Evolutionary conservation across 1,284 basidiomycete genomes (phyloP).

Genomic region (Cystobasidium pallidum): DNA sequence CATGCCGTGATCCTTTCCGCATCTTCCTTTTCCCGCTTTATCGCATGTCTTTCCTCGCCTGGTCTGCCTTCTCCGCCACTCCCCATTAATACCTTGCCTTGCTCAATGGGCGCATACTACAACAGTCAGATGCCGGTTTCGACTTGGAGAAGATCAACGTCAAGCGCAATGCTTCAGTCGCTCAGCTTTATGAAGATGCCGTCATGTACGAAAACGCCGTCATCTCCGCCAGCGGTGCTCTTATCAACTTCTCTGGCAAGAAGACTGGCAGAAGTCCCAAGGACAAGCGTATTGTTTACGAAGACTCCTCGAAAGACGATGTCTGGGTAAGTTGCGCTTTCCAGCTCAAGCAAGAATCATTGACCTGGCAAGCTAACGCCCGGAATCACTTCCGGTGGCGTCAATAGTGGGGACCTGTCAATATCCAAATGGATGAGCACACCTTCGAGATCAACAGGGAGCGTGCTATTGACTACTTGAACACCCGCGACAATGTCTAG

Average conservation of each 20-base stretch:
- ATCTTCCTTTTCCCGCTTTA: constrained; percentile 8
- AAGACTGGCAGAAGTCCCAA: constrained; percentile 98
- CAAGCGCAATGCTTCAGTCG: constrained; percentile 87
- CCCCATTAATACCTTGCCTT: too few relatives aligned
- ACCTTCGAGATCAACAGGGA: constrained; percentile 99
- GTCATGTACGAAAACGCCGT: constrained; percentile 97
- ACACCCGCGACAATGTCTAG: constrained; percentile 98
- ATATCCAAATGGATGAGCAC: constrained; percentile 94
- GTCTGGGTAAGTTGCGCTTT: constrained; percentile 67
- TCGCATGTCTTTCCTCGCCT: not conserved
- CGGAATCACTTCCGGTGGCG: constrained; percentile 7
- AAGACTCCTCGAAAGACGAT: constrained; percentile 95
- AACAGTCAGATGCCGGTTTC: constrained; percentile 88
- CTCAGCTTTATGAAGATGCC: constrained; percentile 96
- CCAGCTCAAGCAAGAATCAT: not conserved
- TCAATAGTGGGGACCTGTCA: constrained; percentile 63
- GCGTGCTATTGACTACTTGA: constrained; percentile 98
- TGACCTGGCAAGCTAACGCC: not conserved
- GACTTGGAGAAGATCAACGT: constrained; percentile 71
- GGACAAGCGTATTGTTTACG: constrained; percentile 99
- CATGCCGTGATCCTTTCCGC: not conserved
- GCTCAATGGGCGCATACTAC: not conserved
- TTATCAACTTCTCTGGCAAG: constrained; percentile 99
- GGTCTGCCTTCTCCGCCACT: not conserved
- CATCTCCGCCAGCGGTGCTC: constrained; percentile 90